Evolutionary conservation across 2,329 filamentous ascomycete genomes (phyloP).

Genomic region (Elsinoe arachidis): DNA sequence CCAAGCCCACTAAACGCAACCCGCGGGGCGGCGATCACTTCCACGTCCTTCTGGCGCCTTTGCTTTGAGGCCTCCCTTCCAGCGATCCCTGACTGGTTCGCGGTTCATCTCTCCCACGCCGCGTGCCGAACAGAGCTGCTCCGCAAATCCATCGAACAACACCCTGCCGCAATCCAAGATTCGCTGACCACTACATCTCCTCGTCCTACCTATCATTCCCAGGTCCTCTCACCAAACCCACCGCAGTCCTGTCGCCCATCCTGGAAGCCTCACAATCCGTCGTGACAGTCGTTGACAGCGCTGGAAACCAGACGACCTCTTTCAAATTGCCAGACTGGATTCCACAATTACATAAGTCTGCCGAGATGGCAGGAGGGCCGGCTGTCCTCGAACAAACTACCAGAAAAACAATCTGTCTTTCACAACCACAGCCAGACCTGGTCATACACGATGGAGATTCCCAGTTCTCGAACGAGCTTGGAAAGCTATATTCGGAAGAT

Average conservation of each 20-base stretch:
- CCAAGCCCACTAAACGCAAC: neutral
- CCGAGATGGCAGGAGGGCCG: constrained; percentile 7
- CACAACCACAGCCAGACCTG: constrained; percentile 12
- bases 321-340: constrained; percentile 5
- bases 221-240: neutral
- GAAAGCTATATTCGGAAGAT: constrained; percentile 27
- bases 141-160: neutral
- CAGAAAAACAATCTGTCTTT: constrained; percentile 11
- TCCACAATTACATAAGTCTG: constrained; percentile 3
- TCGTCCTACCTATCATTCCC: neutral
- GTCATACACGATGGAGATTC: constrained; percentile 37
- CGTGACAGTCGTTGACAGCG: neutral
- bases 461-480: constrained; percentile 33
- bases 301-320: constrained; percentile 2
- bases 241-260: neutral
- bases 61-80: neutral
- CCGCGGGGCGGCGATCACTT: constrained; percentile 8
- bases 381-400: constrained; percentile 8
- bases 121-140: neutral
- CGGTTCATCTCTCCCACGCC: neutral
- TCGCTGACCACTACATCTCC: neutral
- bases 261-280: neutral
- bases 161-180: neutral
- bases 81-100: neutral
- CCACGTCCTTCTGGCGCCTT: neutral